Evolutionary conservation across 495 filamentous ascomycete species (phyloP), one percentile per base, ranked within the genome.

Genomic region (Jackrogersella multiformis): DNA sequence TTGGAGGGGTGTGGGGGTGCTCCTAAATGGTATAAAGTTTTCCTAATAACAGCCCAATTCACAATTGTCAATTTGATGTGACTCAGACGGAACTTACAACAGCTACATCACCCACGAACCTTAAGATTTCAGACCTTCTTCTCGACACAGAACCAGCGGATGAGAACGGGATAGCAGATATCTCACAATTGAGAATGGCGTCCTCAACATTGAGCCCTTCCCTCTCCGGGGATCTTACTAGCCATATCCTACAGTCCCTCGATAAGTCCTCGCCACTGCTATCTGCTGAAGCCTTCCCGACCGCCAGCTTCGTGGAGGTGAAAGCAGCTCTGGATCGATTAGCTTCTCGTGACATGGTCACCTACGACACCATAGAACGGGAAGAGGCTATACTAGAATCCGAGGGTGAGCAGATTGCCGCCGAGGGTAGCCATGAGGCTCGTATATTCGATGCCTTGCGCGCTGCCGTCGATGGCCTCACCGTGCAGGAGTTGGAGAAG

Each of bases 391-490:
- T 88, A 18, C 79, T 98, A 65, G 95, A 94, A 26, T 76, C 84
- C 6, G 94, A 98, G 74, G 94, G 87, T 6, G 84, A 91, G 64
- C 80, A 83, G 57, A 93, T 98, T 73, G 89, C 85, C 41, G 82
- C 85, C 64, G 88, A 96, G 79, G 94, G 95, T 51, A 95, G 91
- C 70, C 94, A 97, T 79, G 95, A 99, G 77, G 94, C 90, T 57
- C 93, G 92, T 70, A 94, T 99, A 49, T 99, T 96, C 78, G 87
- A 94, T 62, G 93, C 91, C 3, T 86, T 97, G 15, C 83, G 87
- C 65, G 83, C 87, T 61, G 89, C 91, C 34, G 75, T 96, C 64
- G 90, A 90, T 58, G 89, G 96, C 32, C 81, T 96, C 68, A 90
- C 89, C 72, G 88, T 97, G 61, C 81, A 86, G 65, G 93, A 97